A percentile compares a stretch with the other conserved stretches of the same genome.
phyloP scores from a whole-genome alignment of 257 asterid genomes.

The Solanum lycopersicoides region DNA sequence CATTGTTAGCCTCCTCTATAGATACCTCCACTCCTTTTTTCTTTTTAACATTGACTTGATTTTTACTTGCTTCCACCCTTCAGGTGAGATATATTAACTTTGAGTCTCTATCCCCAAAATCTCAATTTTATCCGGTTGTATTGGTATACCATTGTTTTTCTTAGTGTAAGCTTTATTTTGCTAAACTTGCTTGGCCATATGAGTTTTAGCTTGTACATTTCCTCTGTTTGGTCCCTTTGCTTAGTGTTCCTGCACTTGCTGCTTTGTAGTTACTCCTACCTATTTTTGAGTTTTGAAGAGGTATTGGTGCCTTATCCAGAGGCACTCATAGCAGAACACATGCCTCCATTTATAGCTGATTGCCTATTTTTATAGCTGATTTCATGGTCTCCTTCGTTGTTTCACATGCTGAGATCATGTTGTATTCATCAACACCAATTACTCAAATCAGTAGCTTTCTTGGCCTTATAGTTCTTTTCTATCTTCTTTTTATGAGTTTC shows the following conservation, averaged over 20 bases:
- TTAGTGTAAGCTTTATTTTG: not conserved
- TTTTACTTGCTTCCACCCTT: not conserved
- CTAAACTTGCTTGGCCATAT: not conserved
- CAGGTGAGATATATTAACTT: not conserved
- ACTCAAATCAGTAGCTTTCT: no score
- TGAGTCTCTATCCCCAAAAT: not conserved
- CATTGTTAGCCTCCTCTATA: not conserved
- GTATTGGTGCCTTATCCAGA: not conserved
- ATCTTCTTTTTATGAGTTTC: no score
- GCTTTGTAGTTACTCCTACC: not conserved
- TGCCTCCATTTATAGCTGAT: not conserved
- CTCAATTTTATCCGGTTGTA: no score
- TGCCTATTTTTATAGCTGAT: not conserved
- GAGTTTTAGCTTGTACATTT: not conserved
- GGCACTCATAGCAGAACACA: not conserved
- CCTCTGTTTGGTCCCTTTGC: not conserved
- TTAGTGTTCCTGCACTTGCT: not conserved
- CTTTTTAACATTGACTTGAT: not conserved
- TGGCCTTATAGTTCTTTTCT: no score
- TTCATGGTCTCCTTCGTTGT: no score
- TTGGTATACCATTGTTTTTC: no score
- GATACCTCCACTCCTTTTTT: not conserved
- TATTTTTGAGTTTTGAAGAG: not conserved
- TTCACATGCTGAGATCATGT: no score
- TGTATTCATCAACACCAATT: no score